These are phyloP conservation scores for Penicillium lagena DNA, from an alignment of 495 filamentous ascomycete species.

Conservation along the genomic window DNA sequence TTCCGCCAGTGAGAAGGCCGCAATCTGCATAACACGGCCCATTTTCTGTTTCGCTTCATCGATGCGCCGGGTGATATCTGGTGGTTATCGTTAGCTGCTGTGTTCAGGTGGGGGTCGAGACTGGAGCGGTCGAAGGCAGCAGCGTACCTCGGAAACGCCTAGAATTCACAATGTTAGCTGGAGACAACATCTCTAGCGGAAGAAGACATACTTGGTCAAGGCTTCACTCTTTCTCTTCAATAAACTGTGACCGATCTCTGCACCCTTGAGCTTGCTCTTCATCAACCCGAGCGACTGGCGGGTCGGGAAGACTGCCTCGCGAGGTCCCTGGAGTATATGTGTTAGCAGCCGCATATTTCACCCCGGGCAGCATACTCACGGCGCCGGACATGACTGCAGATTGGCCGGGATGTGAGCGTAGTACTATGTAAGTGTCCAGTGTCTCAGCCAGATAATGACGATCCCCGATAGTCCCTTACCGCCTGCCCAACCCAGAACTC, in stretches of 20 bases:
- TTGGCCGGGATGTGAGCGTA: not conserved
- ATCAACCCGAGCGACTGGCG: slow-evolving; percentile 93
- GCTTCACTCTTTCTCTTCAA: slow-evolving; percentile 92
- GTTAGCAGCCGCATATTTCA: not conserved
- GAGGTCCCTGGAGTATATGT: slow-evolving; percentile 22
- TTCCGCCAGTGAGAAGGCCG: slow-evolving; percentile 94
- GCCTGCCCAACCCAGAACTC: slow-evolving; percentile 17
- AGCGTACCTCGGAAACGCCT: slow-evolving; percentile 80
- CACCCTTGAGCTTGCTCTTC: slow-evolving; percentile 98
- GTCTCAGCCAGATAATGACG: no score
- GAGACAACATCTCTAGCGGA: not conserved
- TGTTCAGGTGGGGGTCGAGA: slow-evolving; percentile 15
- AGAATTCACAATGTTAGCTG: not conserved
- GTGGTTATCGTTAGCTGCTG: slow-evolving; percentile 17
- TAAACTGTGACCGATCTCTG: slow-evolving; percentile 80
- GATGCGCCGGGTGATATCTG: slow-evolving; percentile 93
- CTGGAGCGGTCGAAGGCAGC: not conserved
- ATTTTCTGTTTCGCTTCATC: slow-evolving; percentile 99
- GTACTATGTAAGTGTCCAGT: no score
- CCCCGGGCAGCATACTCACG: slow-evolving; percentile 35
- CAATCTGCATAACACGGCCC: slow-evolving; percentile 99
- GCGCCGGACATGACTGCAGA: slow-evolving; percentile 48
- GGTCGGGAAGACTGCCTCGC: slow-evolving; percentile 94
- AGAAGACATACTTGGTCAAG: slow-evolving; percentile 65
- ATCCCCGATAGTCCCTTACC: slow-evolving; percentile 21